A percentile compares a stretch with the other conserved stretches of the same genome.
These are phyloP conservation scores for Teratosphaeria zuluensis DNA, from an alignment of 2,329 filamentous ascomycete species.

Conservation along the genomic window DNA sequence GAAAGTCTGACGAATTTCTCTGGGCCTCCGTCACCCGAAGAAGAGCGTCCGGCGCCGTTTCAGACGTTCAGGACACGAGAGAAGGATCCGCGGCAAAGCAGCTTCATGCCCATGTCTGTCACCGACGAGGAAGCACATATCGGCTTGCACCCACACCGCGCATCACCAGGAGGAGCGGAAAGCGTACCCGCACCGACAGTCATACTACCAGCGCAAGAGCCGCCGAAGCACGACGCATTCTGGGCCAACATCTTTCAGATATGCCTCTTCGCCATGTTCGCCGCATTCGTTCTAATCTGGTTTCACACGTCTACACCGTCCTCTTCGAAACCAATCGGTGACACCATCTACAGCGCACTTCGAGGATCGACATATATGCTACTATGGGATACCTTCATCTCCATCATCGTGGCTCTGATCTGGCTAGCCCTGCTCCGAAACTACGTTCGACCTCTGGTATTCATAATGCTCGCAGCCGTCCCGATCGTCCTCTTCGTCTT, in stretches of 20 bases:
- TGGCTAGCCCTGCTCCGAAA: conserved; percentile 85
- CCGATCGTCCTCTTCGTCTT: conserved; percentile 82
- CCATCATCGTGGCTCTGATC: conserved; percentile 73
- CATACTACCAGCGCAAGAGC: conserved; percentile 52
- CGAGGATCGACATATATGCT: conserved; percentile 82
- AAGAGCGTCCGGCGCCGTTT: conserved; percentile 44
- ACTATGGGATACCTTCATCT: conserved; percentile 82
- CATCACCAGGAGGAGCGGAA: conserved; percentile 41
- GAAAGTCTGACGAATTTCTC: conserved; percentile 25
- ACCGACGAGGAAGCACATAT: conserved; percentile 42
- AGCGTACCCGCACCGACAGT: conserved; percentile 46
- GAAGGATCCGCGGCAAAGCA: conserved; percentile 29
- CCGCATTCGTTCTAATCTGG: conserved; percentile 81
- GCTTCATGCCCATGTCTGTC: conserved; percentile 39
- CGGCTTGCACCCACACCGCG: conserved; percentile 32
- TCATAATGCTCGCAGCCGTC: conserved; percentile 70
- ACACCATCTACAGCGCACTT: conserved; percentile 88
- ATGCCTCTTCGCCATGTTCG: conserved; percentile 69
- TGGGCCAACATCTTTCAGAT: conserved; percentile 89
- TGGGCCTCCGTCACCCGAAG: conserved; percentile 27
- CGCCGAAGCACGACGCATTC: conserved; percentile 77
- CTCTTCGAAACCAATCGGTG: conserved; percentile 64
- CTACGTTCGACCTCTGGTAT: conserved; percentile 77
- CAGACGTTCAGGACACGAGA: conserved; percentile 44
- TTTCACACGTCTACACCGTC: conserved; percentile 70